Evolutionary conservation across 352 stramenopile genomes (phyloP).

Genomic region (Pythium insidiosum): DNA sequence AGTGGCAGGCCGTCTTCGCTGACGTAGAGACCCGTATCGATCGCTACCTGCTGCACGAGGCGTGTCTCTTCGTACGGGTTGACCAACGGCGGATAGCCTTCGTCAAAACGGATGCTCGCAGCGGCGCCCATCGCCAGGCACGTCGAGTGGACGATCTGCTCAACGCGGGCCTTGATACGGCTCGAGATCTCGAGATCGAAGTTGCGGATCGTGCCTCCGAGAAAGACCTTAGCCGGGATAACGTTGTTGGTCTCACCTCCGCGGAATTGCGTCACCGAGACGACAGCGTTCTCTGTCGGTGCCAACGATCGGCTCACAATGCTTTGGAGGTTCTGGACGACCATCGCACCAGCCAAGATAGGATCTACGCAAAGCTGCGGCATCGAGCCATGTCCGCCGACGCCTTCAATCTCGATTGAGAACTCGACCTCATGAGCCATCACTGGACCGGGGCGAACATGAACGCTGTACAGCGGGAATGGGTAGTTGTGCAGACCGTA

Average conservation of each 20-base stretch:
- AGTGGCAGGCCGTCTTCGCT: slow-evolving; percentile 76
- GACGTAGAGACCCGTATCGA: slow-evolving; percentile 67
- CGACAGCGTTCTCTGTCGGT: slow-evolving; percentile 89
- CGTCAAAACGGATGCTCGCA: slow-evolving; percentile 47
- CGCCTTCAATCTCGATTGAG: slow-evolving; percentile 85
- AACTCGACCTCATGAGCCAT: slow-evolving; percentile 92
- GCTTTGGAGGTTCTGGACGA: slow-evolving; percentile 90
- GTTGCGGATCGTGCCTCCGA: slow-evolving; percentile 91
- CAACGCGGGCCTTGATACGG: slow-evolving; percentile 77
- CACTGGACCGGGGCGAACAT: slow-evolving; percentile 82
- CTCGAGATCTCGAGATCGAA: slow-evolving; percentile 84
- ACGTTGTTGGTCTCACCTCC: slow-evolving; percentile 94
- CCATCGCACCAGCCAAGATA: slow-evolving; percentile 83
- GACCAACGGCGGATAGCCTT: slow-evolving; percentile 72
- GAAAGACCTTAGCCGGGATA: slow-evolving; percentile 78
- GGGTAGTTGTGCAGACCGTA: slow-evolving; percentile 91
- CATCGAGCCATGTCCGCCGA: slow-evolving; percentile 92
- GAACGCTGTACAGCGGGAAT: slow-evolving; percentile 87
- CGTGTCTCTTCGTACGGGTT: slow-evolving; percentile 77
- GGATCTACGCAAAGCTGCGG: slow-evolving; percentile 90
- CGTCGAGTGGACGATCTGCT: slow-evolving; percentile 81
- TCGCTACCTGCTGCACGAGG: slow-evolving; percentile 63
- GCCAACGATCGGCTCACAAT: slow-evolving; percentile 88
- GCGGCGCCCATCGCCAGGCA: slow-evolving; percentile 74
- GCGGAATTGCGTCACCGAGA: slow-evolving; percentile 88